Evolutionary conservation across 2,329 filamentous ascomycete species (phyloP), one percentile per base, ranked within the genome.

Genomic region (Dothistroma pini): DNA sequence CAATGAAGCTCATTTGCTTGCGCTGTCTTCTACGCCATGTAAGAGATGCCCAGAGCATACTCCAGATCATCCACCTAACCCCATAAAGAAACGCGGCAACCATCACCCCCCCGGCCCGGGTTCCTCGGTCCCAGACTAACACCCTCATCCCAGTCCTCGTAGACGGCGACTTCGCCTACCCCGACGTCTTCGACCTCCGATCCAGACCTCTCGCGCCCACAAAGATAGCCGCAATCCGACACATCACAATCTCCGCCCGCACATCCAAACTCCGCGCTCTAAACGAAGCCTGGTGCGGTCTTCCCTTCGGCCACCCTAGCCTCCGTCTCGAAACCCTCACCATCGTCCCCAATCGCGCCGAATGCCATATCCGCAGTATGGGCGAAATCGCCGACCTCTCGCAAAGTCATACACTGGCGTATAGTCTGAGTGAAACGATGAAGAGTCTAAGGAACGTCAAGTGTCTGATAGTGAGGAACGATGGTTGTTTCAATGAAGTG

Each of bases 361-460:
- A 74, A 35, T 66, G 67, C n/a, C 61, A 62, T 22, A 62, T 60
- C 31, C 62, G 55, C 4, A 63, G 66, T 2, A 75, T 74, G 58
- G 72, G 70, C 19, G 72, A 75, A 49, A 70, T 75, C 38, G 74
- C 74, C 48, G 72, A 75, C 58, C 64, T 75, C 44, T 69, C 66
- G 48, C 72, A 75, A 49, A 64, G 65, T 21, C 74, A 76, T 56
- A 74, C 72, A 12, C 63, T 76, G 51, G 73, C 73, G 8, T 75
- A 75, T 61, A 71, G 75, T 51, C 66, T 76, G 51, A 68, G 69
- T 47, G 74, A 76, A 67, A 74, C 72, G 25, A 57, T 75, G 29
- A 72, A 72, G 63, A 64, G 68, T 47, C 61, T 75, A 61, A 32
- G 68, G 6, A 69, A 70, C 9, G 70, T 75, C 2, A 50, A 63